Percentiles rank a stretch among this genome's conserved stretches.
Evolutionary conservation across 1,139 yeast species (phyloP).

Genomic region (Yamadazyma dendronema): DNA sequence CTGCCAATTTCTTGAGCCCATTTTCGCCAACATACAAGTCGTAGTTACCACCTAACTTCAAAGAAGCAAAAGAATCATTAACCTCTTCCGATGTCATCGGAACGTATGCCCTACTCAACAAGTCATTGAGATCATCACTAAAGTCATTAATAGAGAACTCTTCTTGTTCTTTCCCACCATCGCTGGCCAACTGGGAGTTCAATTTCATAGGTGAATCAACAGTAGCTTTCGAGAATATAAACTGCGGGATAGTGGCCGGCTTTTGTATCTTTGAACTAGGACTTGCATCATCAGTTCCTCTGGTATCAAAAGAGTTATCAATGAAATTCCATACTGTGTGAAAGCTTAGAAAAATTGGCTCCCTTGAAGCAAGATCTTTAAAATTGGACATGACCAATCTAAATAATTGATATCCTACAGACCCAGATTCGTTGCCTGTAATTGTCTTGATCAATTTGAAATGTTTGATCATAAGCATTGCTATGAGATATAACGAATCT

Average conservation of each 20-base stretch:
- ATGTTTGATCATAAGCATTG: conserved; percentile 35
- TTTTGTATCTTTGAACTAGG: conserved; percentile 7
- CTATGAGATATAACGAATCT: conserved; percentile 39
- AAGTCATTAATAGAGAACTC: conserved; percentile 26
- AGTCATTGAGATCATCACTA: conserved; percentile 25
- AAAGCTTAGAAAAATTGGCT: conserved; percentile 34
- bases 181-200: conserved; percentile 17
- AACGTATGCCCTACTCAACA: conserved; percentile 16
- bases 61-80: conserved; percentile 1
- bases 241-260: conserved; percentile 13
- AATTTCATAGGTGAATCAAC: conserved; percentile 39
- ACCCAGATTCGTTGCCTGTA: conserved; percentile 28
- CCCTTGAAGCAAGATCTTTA: conserved; percentile 34
- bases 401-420: conserved; percentile 37
- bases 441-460: conserved; percentile 37
- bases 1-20: conserved; percentile 11
- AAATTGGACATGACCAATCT: conserved; percentile 33
- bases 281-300: conserved; percentile 4
- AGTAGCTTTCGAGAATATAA: conserved; percentile 24
- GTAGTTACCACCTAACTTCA: conserved; percentile 10
- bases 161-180: conserved; percentile 18
- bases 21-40: conserved; percentile 8
- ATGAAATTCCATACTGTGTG: conserved; percentile 38
- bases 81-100: conserved; percentile 11
- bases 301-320: conserved; percentile 28